These are phyloP conservation scores for Calycina marina DNA, from an alignment of 2,329 filamentous ascomycete species.

Conservation along the genomic window DNA sequence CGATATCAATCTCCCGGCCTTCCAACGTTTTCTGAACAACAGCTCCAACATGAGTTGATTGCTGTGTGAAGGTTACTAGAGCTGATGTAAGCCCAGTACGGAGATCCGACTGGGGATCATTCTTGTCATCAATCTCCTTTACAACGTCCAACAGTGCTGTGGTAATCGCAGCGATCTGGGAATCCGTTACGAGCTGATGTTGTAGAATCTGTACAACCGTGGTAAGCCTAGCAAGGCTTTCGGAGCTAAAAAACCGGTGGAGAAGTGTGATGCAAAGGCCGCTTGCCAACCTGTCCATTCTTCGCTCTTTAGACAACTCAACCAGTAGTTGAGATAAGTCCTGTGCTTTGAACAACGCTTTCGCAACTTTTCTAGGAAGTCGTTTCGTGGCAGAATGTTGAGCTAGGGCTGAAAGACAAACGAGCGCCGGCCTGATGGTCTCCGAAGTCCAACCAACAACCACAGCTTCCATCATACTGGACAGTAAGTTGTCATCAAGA, in stretches of 20 bases:
- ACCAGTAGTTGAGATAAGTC: slow-evolving; percentile 44
- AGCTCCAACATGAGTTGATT: slow-evolving; percentile 40
- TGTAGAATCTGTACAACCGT: slow-evolving; percentile 47
- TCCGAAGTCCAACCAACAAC: slow-evolving; percentile 62
- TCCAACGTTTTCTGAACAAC: slow-evolving; percentile 54
- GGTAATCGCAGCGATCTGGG: slow-evolving; percentile 49
- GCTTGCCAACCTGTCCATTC: slow-evolving; percentile 56
- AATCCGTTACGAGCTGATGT: slow-evolving; percentile 43
- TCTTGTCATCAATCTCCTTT: slow-evolving; percentile 39
- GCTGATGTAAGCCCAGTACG: slow-evolving; percentile 50
- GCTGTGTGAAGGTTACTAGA: slow-evolving; percentile 51
- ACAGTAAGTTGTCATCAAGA: slow-evolving; percentile 66
- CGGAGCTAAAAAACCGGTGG: slow-evolving; percentile 45
- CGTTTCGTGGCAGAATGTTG: slow-evolving; percentile 60
- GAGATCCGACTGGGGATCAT: slow-evolving; percentile 38
- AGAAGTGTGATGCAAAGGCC: slow-evolving; percentile 54
- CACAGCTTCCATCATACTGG: slow-evolving; percentile 80
- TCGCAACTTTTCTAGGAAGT: slow-evolving; percentile 56
- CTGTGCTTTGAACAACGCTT: slow-evolving; percentile 48
- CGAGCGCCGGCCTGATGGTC: slow-evolving; percentile 57
- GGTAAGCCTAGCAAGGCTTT: slow-evolving; percentile 39
- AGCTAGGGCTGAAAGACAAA: slow-evolving; percentile 68
- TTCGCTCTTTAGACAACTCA: slow-evolving; percentile 47
- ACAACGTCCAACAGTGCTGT: slow-evolving; percentile 48
- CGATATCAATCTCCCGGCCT: slow-evolving; percentile 55